Percentiles rank a stretch among this genome's conserved stretches.
Conservation (phyloP, 306 rosid genomes). For the Quercus rubra region DNA sequence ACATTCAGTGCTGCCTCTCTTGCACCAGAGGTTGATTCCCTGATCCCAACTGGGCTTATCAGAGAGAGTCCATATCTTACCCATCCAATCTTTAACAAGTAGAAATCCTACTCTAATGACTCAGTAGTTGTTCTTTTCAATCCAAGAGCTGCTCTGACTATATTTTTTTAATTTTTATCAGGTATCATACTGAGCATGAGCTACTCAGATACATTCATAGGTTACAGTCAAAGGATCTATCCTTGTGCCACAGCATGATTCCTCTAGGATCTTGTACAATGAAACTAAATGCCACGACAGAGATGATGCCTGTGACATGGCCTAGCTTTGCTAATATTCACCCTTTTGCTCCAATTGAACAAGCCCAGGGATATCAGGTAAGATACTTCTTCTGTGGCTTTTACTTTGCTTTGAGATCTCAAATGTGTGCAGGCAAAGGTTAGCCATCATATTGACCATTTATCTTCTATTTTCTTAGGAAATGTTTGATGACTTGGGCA, state of each 20-base stretch:
- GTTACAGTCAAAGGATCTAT: slow-evolving; percentile 89
- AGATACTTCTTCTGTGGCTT: slow-evolving; percentile 19
- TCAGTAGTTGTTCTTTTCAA: neutral
- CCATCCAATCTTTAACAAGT: slow-evolving; percentile 94
- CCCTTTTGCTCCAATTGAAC: slow-evolving; percentile 92
- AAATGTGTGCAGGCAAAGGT: too few relatives aligned
- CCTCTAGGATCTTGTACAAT: slow-evolving; percentile 98
- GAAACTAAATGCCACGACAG: slow-evolving; percentile 96
- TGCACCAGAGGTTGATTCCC: slow-evolving; percentile 70
- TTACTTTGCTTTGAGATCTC: too few relatives aligned
- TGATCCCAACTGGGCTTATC: slow-evolving; percentile 63
- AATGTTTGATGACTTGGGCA: slow-evolving; percentile 89
- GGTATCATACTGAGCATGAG: slow-evolving; percentile 98
- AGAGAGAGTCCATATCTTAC: slow-evolving; percentile 81
- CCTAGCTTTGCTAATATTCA: slow-evolving; percentile 77
- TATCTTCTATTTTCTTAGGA: slow-evolving; percentile 34
- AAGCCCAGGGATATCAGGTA: slow-evolving; percentile 96
- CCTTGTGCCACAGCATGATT: slow-evolving; percentile 97
- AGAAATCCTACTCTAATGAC: neutral
- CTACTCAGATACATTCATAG: slow-evolving; percentile 75
- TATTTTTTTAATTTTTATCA: slow-evolving; percentile 19
- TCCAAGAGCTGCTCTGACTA: slow-evolving; percentile 22
- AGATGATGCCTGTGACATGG: slow-evolving; percentile 99
- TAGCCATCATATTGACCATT: too few relatives aligned
- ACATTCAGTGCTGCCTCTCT: slow-evolving; percentile 88